A percentile compares a stretch with the other conserved stretches of the same genome.
Conservation (phyloP, 2,329 filamentous ascomycete genomes). For the Nemania sp. region DNA sequence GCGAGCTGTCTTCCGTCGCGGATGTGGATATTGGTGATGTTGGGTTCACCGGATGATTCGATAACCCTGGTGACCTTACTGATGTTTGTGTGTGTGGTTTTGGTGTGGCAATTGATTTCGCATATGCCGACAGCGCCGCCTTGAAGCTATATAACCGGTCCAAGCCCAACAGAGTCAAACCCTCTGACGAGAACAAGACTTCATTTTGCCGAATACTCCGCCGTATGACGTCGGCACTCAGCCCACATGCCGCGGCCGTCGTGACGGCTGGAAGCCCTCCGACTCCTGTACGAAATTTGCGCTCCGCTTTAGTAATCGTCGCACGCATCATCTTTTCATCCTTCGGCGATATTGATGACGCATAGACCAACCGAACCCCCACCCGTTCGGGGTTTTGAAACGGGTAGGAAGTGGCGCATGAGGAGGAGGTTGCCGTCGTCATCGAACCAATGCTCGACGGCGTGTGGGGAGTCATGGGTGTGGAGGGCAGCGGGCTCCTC, state of each 20-base stretch:
- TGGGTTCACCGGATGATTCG: conserved; percentile 28
- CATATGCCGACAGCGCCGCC: conserved; percentile 61
- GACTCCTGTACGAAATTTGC: conserved; percentile 47
- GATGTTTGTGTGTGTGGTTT: conserved; percentile 24
- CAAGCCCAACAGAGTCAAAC: conserved; percentile 62
- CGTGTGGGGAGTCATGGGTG: conserved; percentile 53
- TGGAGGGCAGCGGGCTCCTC: conserved; percentile 51
- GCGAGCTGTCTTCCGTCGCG: conserved; percentile 30
- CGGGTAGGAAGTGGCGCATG: conserved; percentile 18
- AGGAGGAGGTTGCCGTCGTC: conserved; percentile 35
- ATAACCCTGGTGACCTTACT: conserved; percentile 37
- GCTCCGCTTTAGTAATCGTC: conserved; percentile 57
- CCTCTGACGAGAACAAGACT: conserved; percentile 62
- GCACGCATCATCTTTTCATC: conserved; percentile 54
- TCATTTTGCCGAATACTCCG: conserved; percentile 64
- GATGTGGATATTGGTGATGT: conserved; percentile 13
- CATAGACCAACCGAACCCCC: conserved; percentile 57
- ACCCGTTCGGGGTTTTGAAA: conserved; percentile 40
- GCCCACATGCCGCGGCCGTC: conserved; percentile 48
- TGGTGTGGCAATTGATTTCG: conserved; percentile 43
- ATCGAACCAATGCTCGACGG: conserved; percentile 48
- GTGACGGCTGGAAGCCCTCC: conserved; percentile 48
- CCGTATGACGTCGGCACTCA: conserved; percentile 57
- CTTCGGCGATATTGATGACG: conserved; percentile 50
- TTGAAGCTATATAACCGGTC: conserved; percentile 70